Evolutionary conservation across 108 stramenopile genomes (phyloP).

Genomic region (Nannochloropsis granulata): DNA sequence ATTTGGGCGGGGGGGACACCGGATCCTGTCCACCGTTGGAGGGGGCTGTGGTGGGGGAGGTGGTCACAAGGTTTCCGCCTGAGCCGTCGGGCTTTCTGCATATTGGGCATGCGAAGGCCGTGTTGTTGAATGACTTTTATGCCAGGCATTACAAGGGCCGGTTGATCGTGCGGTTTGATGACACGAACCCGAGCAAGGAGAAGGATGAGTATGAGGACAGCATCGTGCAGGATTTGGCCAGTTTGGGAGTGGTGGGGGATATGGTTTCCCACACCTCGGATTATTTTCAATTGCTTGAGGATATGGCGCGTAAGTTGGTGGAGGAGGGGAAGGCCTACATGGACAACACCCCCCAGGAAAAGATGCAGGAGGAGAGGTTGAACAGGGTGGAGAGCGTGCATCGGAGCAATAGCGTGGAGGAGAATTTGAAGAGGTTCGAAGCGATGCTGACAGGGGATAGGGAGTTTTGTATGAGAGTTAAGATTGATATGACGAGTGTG

Average conservation of each 20-base stretch:
- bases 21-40: conserved; percentile 26
- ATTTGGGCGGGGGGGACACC: not conserved
- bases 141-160: conserved; percentile 67
- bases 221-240: conserved; percentile 49
- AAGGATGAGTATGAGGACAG: conserved; percentile 87
- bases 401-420: conserved; percentile 53
- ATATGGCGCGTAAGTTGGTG: conserved; percentile 73
- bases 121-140: conserved; percentile 90
- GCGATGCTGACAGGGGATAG: conserved; percentile 58
- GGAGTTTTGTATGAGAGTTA: conserved; percentile 79
- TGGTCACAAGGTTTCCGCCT: conserved; percentile 85
- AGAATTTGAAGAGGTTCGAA: conserved; percentile 62
- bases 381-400: conserved; percentile 8
- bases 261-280: conserved; percentile 85
- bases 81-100: conserved; percentile 98
- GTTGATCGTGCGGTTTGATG: conserved; percentile 68
- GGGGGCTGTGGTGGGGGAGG: conserved; percentile 65
- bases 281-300: conserved; percentile 65
- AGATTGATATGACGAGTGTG: conserved; percentile 80
- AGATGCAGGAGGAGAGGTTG: conserved; percentile 28
- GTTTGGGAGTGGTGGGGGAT: conserved; percentile 67
- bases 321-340: conserved; percentile 83
- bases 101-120: conserved; percentile 95
- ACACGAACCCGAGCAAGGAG: conserved; percentile 99
- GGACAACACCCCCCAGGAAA: conserved; percentile 87